Percentiles rank a stretch among this genome's conserved stretches.
These are phyloP conservation scores for Hanseniaspora uvarum DNA, from an alignment of 1,139 yeast genomes.

Conservation along the genomic window DNA sequence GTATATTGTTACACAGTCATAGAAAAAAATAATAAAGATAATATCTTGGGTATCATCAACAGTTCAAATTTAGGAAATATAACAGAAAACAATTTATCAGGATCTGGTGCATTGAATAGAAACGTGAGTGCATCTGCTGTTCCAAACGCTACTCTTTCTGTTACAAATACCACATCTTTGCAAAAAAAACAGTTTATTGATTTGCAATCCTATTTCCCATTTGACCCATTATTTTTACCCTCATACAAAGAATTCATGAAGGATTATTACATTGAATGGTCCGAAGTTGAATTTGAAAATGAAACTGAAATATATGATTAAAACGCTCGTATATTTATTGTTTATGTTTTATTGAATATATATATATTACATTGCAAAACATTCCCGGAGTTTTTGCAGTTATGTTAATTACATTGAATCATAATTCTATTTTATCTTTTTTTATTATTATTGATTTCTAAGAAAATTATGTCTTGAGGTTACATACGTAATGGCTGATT, in stretches of 20 bases:
- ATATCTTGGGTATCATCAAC: conserved; percentile 32
- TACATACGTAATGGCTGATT: not conserved
- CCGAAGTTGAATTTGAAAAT: conserved; percentile 50
- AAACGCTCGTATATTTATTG: conserved; percentile 18
- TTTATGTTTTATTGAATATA: not conserved
- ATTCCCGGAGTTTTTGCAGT: conserved; percentile 2
- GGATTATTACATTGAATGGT: conserved; percentile 73
- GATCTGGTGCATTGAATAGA: conserved; percentile 28
- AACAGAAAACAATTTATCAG: conserved; percentile 20
- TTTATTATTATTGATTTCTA: not conserved
- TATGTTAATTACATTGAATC: not conserved
- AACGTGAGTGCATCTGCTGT: conserved; percentile 23
- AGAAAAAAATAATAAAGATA: conserved; percentile 64
- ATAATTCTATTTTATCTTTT: not conserved
- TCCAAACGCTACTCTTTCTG: conserved; percentile 27
- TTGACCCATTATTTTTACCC: conserved; percentile 78
- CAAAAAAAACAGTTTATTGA: conserved; percentile 75
- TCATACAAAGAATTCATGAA: conserved; percentile 45
- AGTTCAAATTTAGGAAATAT: conserved; percentile 19
- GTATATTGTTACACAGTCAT: conserved; percentile 90
- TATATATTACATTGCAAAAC: conserved; percentile 7
- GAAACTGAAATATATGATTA: conserved; percentile 43
- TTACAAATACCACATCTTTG: conserved; percentile 20
- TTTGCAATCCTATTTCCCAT: conserved; percentile 87
- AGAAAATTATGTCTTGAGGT: no score